Base-by-base conservation (phyloP, 805 yeast genomes). In the Cyberlindnera lachancei region DNA sequence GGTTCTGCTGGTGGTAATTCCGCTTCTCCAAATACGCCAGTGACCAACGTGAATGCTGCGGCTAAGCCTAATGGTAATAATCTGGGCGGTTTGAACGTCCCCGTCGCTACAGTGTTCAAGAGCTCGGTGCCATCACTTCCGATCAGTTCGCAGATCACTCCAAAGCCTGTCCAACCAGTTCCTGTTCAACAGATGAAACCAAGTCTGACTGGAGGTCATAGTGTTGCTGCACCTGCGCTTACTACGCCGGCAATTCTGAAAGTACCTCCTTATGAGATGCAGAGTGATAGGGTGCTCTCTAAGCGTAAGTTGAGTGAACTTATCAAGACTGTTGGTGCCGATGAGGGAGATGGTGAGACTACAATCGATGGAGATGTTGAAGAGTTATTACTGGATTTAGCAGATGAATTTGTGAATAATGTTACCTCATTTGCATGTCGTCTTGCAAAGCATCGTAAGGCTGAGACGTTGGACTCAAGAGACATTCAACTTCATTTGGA, bases 301-400 rank as follows among this genome's bases (percentile, higher is more conserved):
- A 92, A 92, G 56, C 68, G 98, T 31, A 92, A 92, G 55, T 66
- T 92, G 44, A 72, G 83, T 41, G 98, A 92, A 53, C 66, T 92
- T 38, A 92, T 92, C 6, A 75, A 77, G 50, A 75, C 84, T 3
- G 83, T 79, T 12, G 92, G 88, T 6, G 73, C 79, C 3, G 90
- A 82, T 53, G 92, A 80, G 55, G 96, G 95, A 25, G 96, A 90
- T 52, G 82, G 90, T 13, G 94, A 87, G 48, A 78, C 94, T 6
- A 70, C 71, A 5, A 82, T 92, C 36, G 98, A 90, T 56, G 97
- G 96, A 18, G 96, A 92, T 57, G 95, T 86, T 13, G 96, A 88
- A 56, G 97, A 90, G 46, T 61, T 92, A 24, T 61, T 92, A 22
- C 64, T 92, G 27, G 98, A 92, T 56, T 62, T 92, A 29, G 96